Evolutionary conservation across 768 basidiomycete species (phyloP).

Genomic region (Filobasidium wieringae): DNA sequence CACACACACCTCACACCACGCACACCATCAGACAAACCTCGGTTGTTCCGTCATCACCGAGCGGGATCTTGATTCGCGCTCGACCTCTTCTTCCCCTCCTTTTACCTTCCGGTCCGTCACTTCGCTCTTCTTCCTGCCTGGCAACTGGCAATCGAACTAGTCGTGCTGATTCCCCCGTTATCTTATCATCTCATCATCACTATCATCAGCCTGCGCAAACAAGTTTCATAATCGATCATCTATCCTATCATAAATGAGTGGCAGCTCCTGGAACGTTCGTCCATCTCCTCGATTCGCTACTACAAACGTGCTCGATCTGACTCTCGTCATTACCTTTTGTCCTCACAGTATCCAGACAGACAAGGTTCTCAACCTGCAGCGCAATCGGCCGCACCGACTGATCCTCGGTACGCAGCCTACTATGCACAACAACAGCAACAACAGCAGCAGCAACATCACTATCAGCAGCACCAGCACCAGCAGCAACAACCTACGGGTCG

Average conservation of each 20-base stretch:
- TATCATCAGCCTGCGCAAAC: not conserved
- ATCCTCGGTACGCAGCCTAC: constrained; percentile 6
- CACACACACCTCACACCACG: not conserved
- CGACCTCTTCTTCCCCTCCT: not conserved
- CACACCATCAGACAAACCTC: not conserved
- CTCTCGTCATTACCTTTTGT: not conserved
- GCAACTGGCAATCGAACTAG: not conserved
- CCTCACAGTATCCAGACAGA: not conserved
- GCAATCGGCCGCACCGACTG: not conserved
- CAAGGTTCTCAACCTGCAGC: not conserved
- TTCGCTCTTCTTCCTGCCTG: not conserved
- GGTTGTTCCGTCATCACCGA: not conserved
- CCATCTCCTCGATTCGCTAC: not conserved
- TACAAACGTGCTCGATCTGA: too few species aligned
- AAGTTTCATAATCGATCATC: not conserved
- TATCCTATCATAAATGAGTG: not conserved
- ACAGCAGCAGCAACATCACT: not conserved
- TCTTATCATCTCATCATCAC: too few species aligned
- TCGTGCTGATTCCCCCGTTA: not conserved
- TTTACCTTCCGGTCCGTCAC: not conserved
- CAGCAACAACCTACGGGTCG: not conserved
- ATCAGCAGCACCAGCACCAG: not conserved
- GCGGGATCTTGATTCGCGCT: not conserved
- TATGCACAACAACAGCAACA: constrained; percentile 5
- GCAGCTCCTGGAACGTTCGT: not conserved